A percentile compares a stretch with the other conserved stretches of the same genome.
Evolutionary conservation across 306 rosid species (phyloP).

Genomic region (Chamaecrista fasciculata): DNA sequence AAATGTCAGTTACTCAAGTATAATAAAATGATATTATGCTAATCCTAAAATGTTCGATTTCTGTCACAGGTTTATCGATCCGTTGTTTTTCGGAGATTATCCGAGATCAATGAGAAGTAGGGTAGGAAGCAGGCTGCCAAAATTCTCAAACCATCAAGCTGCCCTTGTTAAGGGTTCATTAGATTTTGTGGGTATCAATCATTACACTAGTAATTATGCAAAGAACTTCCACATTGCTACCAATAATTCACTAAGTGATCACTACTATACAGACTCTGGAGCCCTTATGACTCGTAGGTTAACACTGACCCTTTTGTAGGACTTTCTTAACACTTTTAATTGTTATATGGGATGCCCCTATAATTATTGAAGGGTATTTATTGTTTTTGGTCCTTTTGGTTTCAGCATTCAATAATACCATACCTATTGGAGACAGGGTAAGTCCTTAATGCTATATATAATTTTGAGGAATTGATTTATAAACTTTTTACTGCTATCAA

Average conservation of each 20-base stretch:
- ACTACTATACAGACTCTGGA: conserved; percentile 51
- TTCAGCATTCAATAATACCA: conserved; percentile 62
- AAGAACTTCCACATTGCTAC: conserved; percentile 14
- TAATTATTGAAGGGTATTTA: neutral
- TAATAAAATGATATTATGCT: neutral
- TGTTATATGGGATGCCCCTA: neutral
- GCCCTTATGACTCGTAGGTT: conserved; percentile 62
- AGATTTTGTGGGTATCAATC: conserved; percentile 86
- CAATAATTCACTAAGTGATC: conserved; percentile 32
- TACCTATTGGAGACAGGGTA: conserved; percentile 68
- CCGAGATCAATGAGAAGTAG: conserved; percentile 69
- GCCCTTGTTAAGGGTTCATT: conserved; percentile 58
- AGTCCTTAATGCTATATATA: neutral
- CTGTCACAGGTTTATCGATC: conserved; percentile 62
- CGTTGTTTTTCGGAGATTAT: conserved; percentile 74
- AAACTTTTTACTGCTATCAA: neutral
- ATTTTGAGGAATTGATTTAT: neutral
- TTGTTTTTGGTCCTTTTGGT: neutral
- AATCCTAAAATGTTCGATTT: neutral
- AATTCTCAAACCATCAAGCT: conserved; percentile 48
- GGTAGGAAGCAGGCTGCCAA: conserved; percentile 59
- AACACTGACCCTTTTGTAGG: neutral
- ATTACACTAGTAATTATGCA: conserved; percentile 76
- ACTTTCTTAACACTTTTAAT: neutral
- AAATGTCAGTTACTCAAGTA: too few relatives aligned